Evolutionary conservation across 2,329 filamentous ascomycete genomes (phyloP).

Genomic region (Xylariaceae sp.): DNA sequence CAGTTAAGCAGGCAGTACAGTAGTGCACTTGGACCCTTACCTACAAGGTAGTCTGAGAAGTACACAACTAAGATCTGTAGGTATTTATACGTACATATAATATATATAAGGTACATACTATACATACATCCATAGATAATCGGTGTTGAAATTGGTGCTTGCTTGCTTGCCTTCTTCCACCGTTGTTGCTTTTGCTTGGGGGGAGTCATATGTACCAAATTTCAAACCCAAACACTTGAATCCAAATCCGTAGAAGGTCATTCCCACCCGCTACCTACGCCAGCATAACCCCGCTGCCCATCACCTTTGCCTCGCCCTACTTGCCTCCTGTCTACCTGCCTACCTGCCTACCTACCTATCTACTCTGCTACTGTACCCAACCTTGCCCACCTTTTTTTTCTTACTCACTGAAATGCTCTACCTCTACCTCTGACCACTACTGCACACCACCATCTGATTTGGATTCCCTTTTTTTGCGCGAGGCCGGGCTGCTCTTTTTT

Average conservation of each 20-base stretch:
- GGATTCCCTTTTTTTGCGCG: not conserved
- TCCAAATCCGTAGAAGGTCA: constrained; percentile 20
- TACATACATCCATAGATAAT: not conserved
- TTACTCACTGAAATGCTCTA: not conserved
- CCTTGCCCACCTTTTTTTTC: not conserved
- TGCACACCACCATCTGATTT: not conserved
- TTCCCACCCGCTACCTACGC: constrained; percentile 10
- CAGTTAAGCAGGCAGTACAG: no score
- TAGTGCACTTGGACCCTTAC: no score
- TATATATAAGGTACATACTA: not conserved
- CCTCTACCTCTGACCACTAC: not conserved
- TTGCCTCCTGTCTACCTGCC: constrained; percentile 9
- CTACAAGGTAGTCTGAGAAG: no score
- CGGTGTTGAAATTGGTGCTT: no score
- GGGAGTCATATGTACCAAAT: constrained; percentile 2
- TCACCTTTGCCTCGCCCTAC: constrained; percentile 5
- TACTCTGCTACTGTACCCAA: not conserved
- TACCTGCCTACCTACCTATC: not conserved
- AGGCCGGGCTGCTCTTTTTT: not conserved
- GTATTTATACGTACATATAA: constrained; percentile 2
- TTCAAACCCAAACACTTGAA: constrained; percentile 15
- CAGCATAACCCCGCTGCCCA: constrained; percentile 13
- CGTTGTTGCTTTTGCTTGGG: no score
- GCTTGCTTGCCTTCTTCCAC: no score
- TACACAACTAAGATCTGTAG: not conserved